phyloP scores from a whole-genome alignment of 352 stramenopile genomes.

The Globisporangium nunn region DNA sequence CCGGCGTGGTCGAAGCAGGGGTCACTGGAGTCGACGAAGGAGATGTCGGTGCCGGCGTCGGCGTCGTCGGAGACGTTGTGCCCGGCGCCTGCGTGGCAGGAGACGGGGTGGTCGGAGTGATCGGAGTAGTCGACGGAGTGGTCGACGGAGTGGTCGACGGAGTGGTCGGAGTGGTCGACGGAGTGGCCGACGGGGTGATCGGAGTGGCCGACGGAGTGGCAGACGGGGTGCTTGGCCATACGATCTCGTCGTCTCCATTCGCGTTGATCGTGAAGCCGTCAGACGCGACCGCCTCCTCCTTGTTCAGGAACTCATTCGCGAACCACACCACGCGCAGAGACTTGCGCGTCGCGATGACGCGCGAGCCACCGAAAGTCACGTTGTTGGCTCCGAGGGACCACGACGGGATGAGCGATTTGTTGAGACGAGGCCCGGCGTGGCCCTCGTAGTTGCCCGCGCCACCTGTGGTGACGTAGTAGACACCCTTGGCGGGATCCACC shows the following conservation, averaged over 20 bases:
- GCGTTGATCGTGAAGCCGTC: constrained; percentile 46
- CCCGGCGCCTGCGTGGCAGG: constrained; percentile 4
- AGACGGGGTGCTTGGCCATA: constrained; percentile 24
- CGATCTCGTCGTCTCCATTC: constrained; percentile 25
- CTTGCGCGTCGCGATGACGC: constrained; percentile 35
- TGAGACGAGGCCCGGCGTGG: constrained; percentile 27
- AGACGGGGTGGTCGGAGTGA: constrained; percentile 3
- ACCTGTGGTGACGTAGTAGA: constrained; percentile 42
- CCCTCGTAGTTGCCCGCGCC: constrained; percentile 48
- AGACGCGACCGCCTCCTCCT: constrained; percentile 23
- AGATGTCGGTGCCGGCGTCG: not conserved
- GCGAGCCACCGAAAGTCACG: constrained; percentile 34
- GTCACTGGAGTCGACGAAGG: not conserved
- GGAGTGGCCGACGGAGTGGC: not conserved
- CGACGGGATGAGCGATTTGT: constrained; percentile 19
- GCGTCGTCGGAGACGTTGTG: constrained; percentile 2
- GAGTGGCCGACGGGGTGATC: constrained; percentile 3
- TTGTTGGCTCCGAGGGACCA: constrained; percentile 39
- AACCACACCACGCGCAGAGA: constrained; percentile 42
- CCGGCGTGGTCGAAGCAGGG: not conserved
- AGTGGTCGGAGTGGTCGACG: not conserved
- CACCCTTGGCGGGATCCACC: constrained; percentile 23
- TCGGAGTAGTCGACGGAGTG: constrained; percentile 3
- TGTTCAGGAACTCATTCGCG: constrained; percentile 29
- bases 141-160: not conserved